Evolutionary conservation across 352 stramenopile species (phyloP).

Genomic region (Pythium biforme): DNA sequence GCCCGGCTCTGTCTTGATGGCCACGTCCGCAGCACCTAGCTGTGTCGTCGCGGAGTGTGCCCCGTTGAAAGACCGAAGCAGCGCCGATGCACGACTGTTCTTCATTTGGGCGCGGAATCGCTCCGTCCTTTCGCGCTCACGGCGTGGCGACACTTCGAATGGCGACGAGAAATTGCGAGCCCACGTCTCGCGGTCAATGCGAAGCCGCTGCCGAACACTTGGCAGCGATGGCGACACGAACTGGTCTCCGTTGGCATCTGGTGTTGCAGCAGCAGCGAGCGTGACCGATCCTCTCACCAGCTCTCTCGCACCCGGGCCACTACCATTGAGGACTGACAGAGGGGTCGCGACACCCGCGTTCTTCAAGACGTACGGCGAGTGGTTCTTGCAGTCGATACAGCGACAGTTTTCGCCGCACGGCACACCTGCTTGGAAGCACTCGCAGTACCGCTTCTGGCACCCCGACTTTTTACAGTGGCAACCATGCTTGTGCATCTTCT

Average conservation of each 20-base stretch:
- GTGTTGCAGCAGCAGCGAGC: background rate
- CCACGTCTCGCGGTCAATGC: conserved; percentile 70
- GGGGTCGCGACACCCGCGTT: conserved; percentile 13
- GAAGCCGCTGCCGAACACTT: conserved; percentile 51
- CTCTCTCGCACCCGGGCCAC: conserved; percentile 32
- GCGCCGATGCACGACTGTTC: conserved; percentile 27
- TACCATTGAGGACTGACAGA: conserved; percentile 25
- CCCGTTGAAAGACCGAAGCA: conserved; percentile 24
- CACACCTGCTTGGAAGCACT: conserved; percentile 93
- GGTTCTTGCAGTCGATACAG: conserved; percentile 88
- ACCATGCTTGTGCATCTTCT: conserved; percentile 92
- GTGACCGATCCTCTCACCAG: conserved; percentile 22
- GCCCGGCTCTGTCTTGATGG: conserved; percentile 22
- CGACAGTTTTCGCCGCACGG: conserved; percentile 88
- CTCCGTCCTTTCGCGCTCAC: conserved; percentile 49
- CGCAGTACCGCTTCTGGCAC: conserved; percentile 98
- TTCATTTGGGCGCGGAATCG: conserved; percentile 48
- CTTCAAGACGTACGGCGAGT: conserved; percentile 44
- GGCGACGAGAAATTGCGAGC: conserved; percentile 66
- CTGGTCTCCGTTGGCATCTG: conserved; percentile 16
- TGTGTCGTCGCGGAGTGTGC: background rate
- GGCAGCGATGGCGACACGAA: conserved; percentile 66
- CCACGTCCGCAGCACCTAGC: background rate
- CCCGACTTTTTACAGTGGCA: conserved; percentile 97
- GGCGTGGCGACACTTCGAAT: conserved; percentile 54